Base-by-base conservation (phyloP, 2,329 filamentous ascomycete species). In the Scytalidium sp. region DNA sequence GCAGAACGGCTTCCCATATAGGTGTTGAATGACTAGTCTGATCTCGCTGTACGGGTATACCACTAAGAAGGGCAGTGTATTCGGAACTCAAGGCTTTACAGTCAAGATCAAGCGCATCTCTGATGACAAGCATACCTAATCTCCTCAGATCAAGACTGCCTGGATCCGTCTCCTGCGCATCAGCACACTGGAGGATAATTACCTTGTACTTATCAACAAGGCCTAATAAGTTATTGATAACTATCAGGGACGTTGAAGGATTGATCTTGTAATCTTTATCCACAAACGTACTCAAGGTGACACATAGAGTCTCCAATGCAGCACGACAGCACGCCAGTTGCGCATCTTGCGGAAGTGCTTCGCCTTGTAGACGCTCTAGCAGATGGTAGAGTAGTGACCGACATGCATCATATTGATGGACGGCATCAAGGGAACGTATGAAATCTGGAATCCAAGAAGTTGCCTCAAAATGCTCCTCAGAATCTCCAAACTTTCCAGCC, bases 381-480 rank as follows among this genome's bases (percentile, higher is more conserved):
- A 96, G 78, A 47, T 90, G 84, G 54, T 87, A 80, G 36, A 90
- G 78, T 40, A 97, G 73, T n/a, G 87, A 83, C 53, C 90, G 84
- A 65, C 90, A 92, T 7, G 89, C 87, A 57, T 92, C 87, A 17
- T 87, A 84, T 51, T 90, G 83, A 60, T 90, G 89, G 49, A 85
- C 81, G 4, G 85, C 78, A 51, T 85, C 84, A 51, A 97, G 79
- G 1, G 91, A 96, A 23, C 79, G 75, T 54, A 96, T 79, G 63
- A 96, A 90, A 0, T 85, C 83, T 19, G 78, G 76, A 25, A 94
- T 82, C 90, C 92, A 97, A 19, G 81, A 82, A 8, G 91, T 82
- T 49, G 90, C 81, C 0, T 79, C 75, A 48, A 75, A 73, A 3
- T 79, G 65, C 27, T 80, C 76, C n/a, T 78, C 76, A 41, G 78